Evolutionary conservation across 257 asterid species (phyloP).

Genomic region (Solanum etuberosum): DNA sequence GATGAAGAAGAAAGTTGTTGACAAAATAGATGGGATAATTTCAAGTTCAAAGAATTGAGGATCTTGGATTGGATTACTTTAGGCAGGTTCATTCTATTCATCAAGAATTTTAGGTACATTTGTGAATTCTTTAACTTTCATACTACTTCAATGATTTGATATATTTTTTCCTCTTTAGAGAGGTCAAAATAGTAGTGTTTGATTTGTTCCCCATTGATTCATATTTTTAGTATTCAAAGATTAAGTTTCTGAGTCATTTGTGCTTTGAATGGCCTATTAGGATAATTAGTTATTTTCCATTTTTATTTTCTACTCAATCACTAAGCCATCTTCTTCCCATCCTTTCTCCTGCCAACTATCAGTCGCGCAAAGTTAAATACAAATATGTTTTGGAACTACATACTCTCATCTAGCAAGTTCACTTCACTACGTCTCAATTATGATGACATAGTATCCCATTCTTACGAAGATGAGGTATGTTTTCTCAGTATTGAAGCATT

Average conservation of each 20-base stretch:
- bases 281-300: too few relatives aligned
- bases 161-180: background rate
- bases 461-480: background rate
- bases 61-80: background rate
- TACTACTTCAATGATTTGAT: background rate
- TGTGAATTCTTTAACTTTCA: background rate
- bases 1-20: conserved; percentile 8
- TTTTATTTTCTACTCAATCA: background rate
- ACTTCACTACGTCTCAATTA: background rate
- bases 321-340: too few relatives aligned
- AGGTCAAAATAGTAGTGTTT: too few relatives aligned
- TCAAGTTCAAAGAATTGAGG: background rate
- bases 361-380: too few relatives aligned
- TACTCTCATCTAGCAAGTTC: background rate
- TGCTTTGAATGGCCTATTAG: background rate
- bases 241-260: background rate
- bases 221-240: background rate
- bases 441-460: background rate
- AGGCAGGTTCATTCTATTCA: background rate
- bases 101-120: background rate
- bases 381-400: too few relatives aligned
- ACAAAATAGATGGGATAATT: conserved; percentile 1
- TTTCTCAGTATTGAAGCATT: background rate
- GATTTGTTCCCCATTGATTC: background rate
- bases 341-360: too few relatives aligned